Evolutionary conservation across 768 basidiomycete genomes (phyloP).

Genomic region (Trametes villosa): DNA sequence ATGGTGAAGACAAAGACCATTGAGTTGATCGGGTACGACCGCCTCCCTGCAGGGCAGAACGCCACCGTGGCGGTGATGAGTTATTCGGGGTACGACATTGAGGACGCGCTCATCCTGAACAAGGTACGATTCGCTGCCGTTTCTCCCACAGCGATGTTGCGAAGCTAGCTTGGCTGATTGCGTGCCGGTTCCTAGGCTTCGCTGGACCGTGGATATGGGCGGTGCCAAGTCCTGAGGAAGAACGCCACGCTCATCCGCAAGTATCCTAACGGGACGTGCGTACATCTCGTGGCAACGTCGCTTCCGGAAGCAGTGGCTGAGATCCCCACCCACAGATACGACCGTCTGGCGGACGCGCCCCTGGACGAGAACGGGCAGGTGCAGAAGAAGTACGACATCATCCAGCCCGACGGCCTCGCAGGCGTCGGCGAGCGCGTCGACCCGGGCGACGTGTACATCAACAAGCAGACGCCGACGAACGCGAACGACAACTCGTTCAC

Average conservation of each 20-base stretch:
- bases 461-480: constrained; percentile 95
- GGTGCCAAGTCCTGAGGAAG: constrained; percentile 97
- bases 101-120: constrained; percentile 97
- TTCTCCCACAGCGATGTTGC: constrained; percentile 2
- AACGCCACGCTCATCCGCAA: constrained; percentile 92
- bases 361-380: constrained; percentile 78
- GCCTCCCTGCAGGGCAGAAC: constrained; percentile 96
- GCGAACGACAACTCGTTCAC: constrained; percentile 91
- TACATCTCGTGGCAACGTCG: constrained; percentile 30
- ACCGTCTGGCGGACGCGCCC: constrained; percentile 93
- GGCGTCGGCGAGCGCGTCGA: constrained; percentile 94
- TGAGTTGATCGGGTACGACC: constrained; percentile 95
- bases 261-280: constrained; percentile 96
- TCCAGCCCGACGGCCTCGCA: constrained; percentile 91
- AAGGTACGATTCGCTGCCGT: constrained; percentile 52
- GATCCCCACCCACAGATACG: constrained; percentile 57
- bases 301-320: constrained; percentile 7
- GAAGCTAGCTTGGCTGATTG: constrained; percentile 1
- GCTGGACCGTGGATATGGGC: constrained; percentile 94
- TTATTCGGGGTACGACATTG: constrained; percentile 99
- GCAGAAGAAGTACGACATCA: constrained; percentile 86
- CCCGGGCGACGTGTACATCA: constrained; percentile 92
- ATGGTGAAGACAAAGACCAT: constrained; percentile 99
- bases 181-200: constrained; percentile 65
- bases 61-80: constrained; percentile 99